Conservation (phyloP, 169 alveolate species). For the Eimeria falciformis region DNA sequence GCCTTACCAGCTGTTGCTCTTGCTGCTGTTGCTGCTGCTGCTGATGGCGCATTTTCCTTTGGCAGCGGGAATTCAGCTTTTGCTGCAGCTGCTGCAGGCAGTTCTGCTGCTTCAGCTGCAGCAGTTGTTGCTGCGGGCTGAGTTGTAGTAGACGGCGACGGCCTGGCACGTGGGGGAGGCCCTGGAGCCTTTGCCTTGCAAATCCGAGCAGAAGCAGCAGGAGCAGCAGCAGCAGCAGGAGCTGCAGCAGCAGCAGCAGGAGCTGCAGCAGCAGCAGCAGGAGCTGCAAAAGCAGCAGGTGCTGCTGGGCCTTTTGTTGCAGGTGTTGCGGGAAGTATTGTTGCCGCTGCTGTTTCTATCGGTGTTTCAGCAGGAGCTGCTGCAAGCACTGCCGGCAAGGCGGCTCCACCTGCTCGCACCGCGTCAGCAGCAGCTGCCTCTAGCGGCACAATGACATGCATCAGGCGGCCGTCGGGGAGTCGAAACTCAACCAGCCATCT, state of each 20-base stretch:
- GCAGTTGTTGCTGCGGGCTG: neutral
- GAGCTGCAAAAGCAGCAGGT: neutral
- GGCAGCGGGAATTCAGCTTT: neutral
- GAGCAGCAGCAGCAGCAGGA: neutral
- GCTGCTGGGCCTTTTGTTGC: neutral
- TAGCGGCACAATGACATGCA: conserved; percentile 32
- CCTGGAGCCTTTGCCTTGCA: conserved; percentile 37
- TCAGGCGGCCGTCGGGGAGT: conserved; percentile 44
- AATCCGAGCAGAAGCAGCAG: conserved; percentile 13
- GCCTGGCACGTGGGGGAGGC: conserved; percentile 31
- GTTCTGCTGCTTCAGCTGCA: conserved; percentile 1
- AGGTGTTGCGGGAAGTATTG: neutral
- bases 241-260: conserved; percentile 33
- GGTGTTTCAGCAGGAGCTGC: conserved; percentile 14
- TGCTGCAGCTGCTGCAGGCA: neutral
- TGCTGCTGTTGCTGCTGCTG: conserved; percentile 21
- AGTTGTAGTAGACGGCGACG: neutral
- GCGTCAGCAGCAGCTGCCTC: conserved; percentile 30
- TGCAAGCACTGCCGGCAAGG: conserved; percentile 24
- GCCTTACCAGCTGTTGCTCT: neutral
- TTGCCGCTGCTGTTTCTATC: neutral
- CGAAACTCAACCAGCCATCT: conserved; percentile 36
- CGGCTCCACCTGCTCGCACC: neutral
- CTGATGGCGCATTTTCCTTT: too few relatives aligned
- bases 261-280: conserved; percentile 9